A percentile compares a stretch with the other conserved stretches of the same genome.
phyloP scores from a whole-genome alignment of 345 rosid species.

The Rhodamnia argentea region DNA sequence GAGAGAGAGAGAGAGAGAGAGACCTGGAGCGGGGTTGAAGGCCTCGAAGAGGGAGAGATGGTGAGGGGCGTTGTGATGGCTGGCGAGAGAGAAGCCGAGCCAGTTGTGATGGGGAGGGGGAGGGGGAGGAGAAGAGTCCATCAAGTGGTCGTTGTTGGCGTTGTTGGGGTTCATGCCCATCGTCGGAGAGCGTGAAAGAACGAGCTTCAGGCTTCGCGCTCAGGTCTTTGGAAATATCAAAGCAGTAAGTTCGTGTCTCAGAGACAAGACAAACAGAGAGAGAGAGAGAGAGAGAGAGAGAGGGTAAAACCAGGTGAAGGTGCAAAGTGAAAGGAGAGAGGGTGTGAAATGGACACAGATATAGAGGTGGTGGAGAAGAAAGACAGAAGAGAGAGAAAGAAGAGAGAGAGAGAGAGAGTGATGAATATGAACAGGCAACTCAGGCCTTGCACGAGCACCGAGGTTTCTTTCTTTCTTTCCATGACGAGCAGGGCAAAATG shows the following conservation, averaged over 20 bases:
- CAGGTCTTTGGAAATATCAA: conserved; percentile 30
- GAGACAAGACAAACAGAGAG: neutral
- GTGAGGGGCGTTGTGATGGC: conserved; percentile 11
- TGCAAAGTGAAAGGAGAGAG: conserved; percentile 11
- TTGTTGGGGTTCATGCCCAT: conserved; percentile 9
- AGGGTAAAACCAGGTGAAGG: conserved; percentile 4
- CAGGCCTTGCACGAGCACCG: conserved; percentile 27
- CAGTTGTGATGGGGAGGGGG: conserved; percentile 16
- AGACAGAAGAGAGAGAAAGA: neutral
- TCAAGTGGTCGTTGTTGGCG: conserved; percentile 4
- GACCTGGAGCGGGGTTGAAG: conserved; percentile 15
- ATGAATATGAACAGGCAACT: conserved; percentile 7
- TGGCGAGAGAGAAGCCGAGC: conserved; percentile 47
- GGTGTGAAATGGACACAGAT: conserved; percentile 36
- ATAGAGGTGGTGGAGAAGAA: conserved; percentile 34
- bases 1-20: neutral
- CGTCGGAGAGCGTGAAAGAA: conserved; percentile 2
- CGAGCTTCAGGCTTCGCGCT: neutral
- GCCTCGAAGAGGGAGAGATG: conserved; percentile 42
- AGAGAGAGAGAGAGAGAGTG: neutral
- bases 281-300: neutral
- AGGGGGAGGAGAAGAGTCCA: conserved; percentile 23
- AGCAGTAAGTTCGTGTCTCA: neutral
- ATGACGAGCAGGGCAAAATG: neutral
- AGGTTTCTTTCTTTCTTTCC: conserved; percentile 6